These are phyloP conservation scores for Iris macrosiphon DNA, from an alignment of 106 monocot genomes.

Conservation along the genomic window DNA sequence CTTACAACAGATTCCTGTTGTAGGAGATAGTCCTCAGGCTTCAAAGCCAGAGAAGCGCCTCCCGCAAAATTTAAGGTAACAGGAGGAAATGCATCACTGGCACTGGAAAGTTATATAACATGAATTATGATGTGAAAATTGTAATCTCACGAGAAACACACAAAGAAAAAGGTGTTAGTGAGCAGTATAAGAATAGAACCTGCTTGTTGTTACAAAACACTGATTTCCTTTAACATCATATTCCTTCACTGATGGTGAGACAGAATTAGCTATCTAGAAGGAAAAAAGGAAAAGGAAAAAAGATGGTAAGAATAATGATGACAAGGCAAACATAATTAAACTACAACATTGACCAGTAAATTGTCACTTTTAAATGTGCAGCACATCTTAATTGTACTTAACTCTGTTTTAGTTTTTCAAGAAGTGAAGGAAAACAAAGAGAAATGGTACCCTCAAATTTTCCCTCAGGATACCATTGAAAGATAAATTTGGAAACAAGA, in stretches of 20 bases:
- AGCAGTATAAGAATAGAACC: constrained; percentile 27
- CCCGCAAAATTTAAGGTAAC: constrained; percentile 71
- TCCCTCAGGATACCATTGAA: too few species aligned
- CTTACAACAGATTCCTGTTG: constrained; percentile 76
- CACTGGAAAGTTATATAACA: constrained; percentile 23
- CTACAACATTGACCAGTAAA: too few species aligned
- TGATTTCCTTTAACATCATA: constrained; percentile 49
- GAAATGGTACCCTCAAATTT: too few species aligned
- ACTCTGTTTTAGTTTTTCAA: too few species aligned
- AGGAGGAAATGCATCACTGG: constrained; percentile 61
- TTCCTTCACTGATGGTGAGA: constrained; percentile 39
- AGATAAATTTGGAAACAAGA: too few species aligned
- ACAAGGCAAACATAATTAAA: too few species aligned
- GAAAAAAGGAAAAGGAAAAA: too few species aligned
- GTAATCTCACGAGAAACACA: too few species aligned
- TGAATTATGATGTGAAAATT: not conserved
- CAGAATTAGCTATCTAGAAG: constrained; percentile 58
- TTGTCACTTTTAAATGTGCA: too few species aligned
- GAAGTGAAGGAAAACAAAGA: too few species aligned
- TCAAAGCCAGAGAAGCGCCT: constrained; percentile 53
- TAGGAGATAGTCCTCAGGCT: constrained; percentile 85
- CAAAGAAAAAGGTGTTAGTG: not conserved
- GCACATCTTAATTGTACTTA: too few species aligned
- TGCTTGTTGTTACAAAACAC: constrained; percentile 67
- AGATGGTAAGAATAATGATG: too few species aligned